Evolutionary conservation across 805 yeast species (phyloP).

Genomic region (Pichia exigua): DNA sequence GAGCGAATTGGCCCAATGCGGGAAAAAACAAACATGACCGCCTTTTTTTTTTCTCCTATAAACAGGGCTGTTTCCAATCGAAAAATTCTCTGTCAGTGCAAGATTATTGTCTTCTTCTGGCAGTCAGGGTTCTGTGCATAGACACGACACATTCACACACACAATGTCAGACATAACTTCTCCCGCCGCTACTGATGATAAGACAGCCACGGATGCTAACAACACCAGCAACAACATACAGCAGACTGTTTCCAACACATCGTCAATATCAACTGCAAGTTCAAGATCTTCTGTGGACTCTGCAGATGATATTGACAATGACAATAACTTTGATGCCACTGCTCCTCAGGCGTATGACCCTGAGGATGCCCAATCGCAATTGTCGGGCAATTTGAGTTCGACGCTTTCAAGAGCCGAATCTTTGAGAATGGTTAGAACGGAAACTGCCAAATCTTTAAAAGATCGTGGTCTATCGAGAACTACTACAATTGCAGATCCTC

Average conservation of each 20-base stretch:
- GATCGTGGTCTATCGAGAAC: constrained; percentile 53
- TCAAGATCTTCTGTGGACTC: constrained; percentile 8
- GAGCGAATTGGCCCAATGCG: not conserved
- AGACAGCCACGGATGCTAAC: too few relatives aligned
- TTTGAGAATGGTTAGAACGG: constrained; percentile 47
- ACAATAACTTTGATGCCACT: not conserved
- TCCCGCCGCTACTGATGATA: not conserved
- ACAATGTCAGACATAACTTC: not conserved
- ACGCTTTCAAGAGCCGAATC: constrained; percentile 28
- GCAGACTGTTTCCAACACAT: not conserved
- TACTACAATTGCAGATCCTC: constrained; percentile 48
- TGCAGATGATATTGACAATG: not conserved
- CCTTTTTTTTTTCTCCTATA: not conserved
- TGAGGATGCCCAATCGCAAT: constrained; percentile 40
- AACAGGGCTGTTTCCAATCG: too few relatives aligned
- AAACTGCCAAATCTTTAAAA: constrained; percentile 62
- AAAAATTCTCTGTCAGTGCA: too few relatives aligned
- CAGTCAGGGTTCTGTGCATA: too few relatives aligned
- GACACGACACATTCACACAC: too few relatives aligned
- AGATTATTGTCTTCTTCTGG: too few relatives aligned
- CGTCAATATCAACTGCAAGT: not conserved
- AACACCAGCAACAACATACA: too few relatives aligned
- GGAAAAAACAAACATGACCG: not conserved
- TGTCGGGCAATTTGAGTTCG: constrained; percentile 27
- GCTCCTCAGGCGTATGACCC: constrained; percentile 36